Conservation (phyloP, 345 rosid genomes). For the Corchorus capsularis region DNA sequence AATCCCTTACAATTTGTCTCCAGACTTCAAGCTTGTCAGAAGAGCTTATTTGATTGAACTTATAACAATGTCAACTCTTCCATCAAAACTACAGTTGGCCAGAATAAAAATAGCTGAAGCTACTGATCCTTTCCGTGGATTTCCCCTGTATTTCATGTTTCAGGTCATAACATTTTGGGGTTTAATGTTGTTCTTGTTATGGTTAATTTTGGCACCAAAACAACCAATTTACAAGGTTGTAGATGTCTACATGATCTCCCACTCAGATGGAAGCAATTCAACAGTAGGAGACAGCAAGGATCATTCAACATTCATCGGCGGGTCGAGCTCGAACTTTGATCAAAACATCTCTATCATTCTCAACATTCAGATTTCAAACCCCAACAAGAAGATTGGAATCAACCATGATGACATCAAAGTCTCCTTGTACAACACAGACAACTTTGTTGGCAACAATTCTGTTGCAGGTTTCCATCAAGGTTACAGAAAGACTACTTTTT, state of each 20-base stretch:
- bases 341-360: neutral
- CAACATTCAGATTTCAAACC: constrained; percentile 12
- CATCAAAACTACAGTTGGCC: too few relatives aligned
- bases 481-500: neutral
- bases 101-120: too few relatives aligned
- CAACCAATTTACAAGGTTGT: constrained; percentile 10
- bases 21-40: too few relatives aligned
- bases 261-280: constrained; percentile 7
- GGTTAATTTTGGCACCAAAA: constrained; percentile 6
- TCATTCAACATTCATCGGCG: neutral
- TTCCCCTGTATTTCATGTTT: too few relatives aligned
- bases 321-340: neutral
- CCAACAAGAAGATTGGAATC: constrained; percentile 16
- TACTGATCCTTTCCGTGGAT: too few relatives aligned
- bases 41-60: too few relatives aligned
- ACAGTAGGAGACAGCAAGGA: neutral
- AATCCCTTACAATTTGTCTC: too few relatives aligned
- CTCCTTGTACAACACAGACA: neutral
- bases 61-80: too few relatives aligned
- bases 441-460: constrained; percentile 9
- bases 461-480: constrained; percentile 18
- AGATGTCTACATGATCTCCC: constrained; percentile 3
- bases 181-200: constrained; percentile 4
- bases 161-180: neutral
- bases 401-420: neutral